A percentile compares a stretch with the other conserved stretches of the same genome.
Conservation (phyloP, 495 filamentous ascomycete species). For the Penicillium lividum region DNA sequence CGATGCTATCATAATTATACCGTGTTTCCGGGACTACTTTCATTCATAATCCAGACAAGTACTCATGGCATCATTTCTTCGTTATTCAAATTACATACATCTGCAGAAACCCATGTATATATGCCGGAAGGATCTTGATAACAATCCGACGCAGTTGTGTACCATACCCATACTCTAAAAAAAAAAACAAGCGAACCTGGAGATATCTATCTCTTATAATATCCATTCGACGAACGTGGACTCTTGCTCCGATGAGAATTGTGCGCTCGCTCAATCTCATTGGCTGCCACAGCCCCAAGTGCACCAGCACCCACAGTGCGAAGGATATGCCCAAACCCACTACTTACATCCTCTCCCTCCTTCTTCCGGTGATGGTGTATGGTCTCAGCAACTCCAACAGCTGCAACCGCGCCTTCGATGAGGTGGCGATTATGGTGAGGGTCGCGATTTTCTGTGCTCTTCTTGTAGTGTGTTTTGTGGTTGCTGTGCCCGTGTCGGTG, state of each 20-base stretch:
- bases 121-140: no score
- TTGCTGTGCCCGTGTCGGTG: neutral
- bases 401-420: slow-evolving; percentile 9
- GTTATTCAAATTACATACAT: no score
- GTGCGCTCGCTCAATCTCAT: slow-evolving; percentile 10
- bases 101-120: no score
- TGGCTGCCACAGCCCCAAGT: slow-evolving; percentile 15
- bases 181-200: no score
- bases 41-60: no score
- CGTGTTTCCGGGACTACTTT: no score
- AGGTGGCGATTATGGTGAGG: slow-evolving; percentile 12
- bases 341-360: slow-evolving; percentile 13
- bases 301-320: slow-evolving; percentile 16
- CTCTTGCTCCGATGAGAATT: slow-evolving; percentile 5
- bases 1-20: no score
- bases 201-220: neutral
- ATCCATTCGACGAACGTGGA: neutral
- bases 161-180: no score
- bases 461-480: neutral
- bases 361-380: slow-evolving; percentile 13
- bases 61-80: no score
- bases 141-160: no score
- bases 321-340: slow-evolving; percentile 16
- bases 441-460: neutral
- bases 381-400: slow-evolving; percentile 7